These are phyloP conservation scores for Chaetomiaceae sp. DNA, from an alignment of 2,329 filamentous ascomycete species.

Conservation along the genomic window DNA sequence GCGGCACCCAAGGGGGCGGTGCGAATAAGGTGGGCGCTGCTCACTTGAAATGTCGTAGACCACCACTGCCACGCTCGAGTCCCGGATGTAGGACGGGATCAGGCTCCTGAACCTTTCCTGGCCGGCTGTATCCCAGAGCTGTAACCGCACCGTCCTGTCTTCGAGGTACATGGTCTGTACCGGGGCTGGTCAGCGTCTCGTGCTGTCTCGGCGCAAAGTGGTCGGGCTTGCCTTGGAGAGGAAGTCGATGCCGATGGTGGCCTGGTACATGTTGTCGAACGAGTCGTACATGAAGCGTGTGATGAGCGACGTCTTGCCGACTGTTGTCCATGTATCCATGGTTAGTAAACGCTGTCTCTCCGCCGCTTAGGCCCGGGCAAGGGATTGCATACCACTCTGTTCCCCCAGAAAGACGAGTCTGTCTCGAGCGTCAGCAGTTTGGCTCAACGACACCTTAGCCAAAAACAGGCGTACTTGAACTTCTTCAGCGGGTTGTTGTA, in stretches of 20 bases:
- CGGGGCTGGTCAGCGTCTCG: conserved; percentile 4
- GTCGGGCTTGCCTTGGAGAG: conserved; percentile 73
- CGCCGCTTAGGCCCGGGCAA: neutral
- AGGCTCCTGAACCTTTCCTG: conserved; percentile 96
- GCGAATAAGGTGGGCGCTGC: too few relatives aligned
- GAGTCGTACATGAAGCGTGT: conserved; percentile 99
- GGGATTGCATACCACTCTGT: conserved; percentile 75
- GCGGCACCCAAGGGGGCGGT: too few relatives aligned
- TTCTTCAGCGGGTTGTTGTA: conserved; percentile 99
- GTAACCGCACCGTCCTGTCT: conserved; percentile 93
- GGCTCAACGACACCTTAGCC: neutral
- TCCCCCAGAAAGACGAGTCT: conserved; percentile 94
- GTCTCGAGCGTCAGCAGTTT: conserved; percentile 10
- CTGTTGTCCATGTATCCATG: conserved; percentile 44
- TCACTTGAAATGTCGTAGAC: conserved; percentile 96
- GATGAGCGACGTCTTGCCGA: conserved; percentile 97
- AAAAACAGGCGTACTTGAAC: conserved; percentile 70
- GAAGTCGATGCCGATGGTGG: conserved; percentile 98
- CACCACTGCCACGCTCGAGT: conserved; percentile 95
- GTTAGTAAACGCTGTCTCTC: conserved; percentile 1
- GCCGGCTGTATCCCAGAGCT: conserved; percentile 97
- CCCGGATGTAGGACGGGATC: conserved; percentile 97
- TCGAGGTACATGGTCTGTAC: conserved; percentile 99
- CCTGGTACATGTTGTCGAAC: conserved; percentile 99
- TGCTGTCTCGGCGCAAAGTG: neutral